Evolutionary conservation across 768 basidiomycete species (phyloP), one percentile per base, ranked within the genome.

Genomic region (Lyophyllum atratum): DNA sequence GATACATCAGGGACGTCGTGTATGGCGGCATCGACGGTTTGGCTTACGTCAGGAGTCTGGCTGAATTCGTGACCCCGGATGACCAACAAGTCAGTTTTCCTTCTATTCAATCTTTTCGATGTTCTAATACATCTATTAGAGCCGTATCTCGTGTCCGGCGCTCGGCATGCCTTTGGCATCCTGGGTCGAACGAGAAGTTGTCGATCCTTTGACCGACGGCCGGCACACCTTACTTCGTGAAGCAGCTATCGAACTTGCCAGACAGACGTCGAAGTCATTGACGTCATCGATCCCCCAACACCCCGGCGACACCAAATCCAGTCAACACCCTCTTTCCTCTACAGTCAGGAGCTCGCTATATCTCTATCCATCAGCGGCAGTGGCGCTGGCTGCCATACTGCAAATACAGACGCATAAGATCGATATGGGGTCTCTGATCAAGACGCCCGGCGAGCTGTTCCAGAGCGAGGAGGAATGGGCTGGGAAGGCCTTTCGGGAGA

Each of bases 21-120:
- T 92, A 92, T 65, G 90, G 91, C 0, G 90, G 91, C 45, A 77
- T 84, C 0, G 89, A 90, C 54, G 90, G 91, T 1, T 70, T 85
- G 25, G 90, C 90, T 5, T 92, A 92, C 67, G 80, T 87, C 51
- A 77, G 87, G 58, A 92, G 91, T 66, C 64, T 93, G 53, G 90
- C 89, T 24, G 86, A 89, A 69, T 93, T 92, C 60, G 76, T 86
- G 29, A 67, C 74, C 4, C 66, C 68, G 45, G 52, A 52, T 49
- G 64, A 54, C 29, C 48, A 60, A 26, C 65, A 66, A 66, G 73
- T 73, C 42, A 48, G 70, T 51, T 29, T 19, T 15, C 26, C 25
- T 39, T 40, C 9, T 37, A 29, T 58, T 22, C 21, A 11, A 24
- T 8, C 43, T 24, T 17, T 3, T 31, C 11, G 12, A 25, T 40